These are phyloP conservation scores for Tricholomella constricta DNA, from an alignment of 768 basidiomycete species.

Conservation along the genomic window DNA sequence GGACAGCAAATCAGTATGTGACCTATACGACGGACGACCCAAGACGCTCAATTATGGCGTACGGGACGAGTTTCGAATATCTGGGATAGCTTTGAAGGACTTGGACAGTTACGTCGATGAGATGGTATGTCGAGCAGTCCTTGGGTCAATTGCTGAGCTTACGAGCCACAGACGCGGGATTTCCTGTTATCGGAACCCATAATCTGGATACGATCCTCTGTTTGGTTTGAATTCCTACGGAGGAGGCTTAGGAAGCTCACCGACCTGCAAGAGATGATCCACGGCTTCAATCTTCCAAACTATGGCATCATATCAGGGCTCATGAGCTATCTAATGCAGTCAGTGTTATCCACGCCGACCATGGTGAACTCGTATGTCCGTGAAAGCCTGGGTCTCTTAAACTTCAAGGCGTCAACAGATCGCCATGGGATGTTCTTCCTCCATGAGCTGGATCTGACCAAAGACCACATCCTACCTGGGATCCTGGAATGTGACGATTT, in stretches of 20 bases:
- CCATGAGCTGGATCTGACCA: neutral
- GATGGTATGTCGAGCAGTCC: slow-evolving; percentile 6
- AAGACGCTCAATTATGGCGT: slow-evolving; percentile 13
- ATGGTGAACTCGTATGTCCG: slow-evolving; percentile 7
- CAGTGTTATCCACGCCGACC: slow-evolving; percentile 12
- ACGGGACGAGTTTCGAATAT: slow-evolving; percentile 17
- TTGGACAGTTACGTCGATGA: neutral
- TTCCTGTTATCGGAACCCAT: slow-evolving; percentile 7
- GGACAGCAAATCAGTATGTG: neutral
- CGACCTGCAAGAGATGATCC: neutral
- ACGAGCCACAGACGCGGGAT: neutral
- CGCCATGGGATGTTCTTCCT: neutral
- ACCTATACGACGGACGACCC: neutral
- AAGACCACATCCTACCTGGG: neutral
- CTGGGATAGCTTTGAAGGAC: slow-evolving; percentile 2
- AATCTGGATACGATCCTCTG: slow-evolving; percentile 11
- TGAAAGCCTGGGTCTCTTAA: slow-evolving; percentile 1
- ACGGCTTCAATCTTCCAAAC: neutral
- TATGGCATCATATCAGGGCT: slow-evolving; percentile 10
- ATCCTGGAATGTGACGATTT: too few relatives aligned
- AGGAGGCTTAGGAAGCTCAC: neutral
- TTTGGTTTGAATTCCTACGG: slow-evolving; percentile 14
- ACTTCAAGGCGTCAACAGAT: neutral
- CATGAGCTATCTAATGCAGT: slow-evolving; percentile 15
- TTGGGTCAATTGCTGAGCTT: neutral